These are phyloP conservation scores for Plenodomus lindquistii DNA, from an alignment of 2,329 filamentous ascomycete species.

Conservation along the genomic window DNA sequence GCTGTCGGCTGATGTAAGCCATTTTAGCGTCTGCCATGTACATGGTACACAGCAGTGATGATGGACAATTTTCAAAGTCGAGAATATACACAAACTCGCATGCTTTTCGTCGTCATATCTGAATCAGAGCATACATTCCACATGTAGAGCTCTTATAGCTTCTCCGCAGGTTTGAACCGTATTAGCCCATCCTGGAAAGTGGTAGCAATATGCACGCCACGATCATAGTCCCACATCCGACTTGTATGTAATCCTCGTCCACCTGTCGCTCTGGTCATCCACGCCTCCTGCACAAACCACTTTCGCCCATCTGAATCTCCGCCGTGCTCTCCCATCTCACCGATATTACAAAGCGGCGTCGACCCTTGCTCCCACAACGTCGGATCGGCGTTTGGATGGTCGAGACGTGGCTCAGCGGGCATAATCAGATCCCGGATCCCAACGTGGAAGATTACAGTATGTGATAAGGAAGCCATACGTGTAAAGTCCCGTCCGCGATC, in stretches of 20 bases:
- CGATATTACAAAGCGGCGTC: conserved; percentile 27
- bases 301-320: conserved; percentile 31
- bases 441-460: conserved; percentile 41
- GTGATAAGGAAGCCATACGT: conserved; percentile 37
- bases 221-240: conserved; percentile 36
- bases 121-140: too few species aligned
- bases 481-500: conserved; percentile 26
- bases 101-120: too few species aligned
- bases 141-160: neutral
- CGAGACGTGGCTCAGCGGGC: conserved; percentile 25
- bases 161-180: conserved; percentile 16
- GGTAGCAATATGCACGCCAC: conserved; percentile 36
- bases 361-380: conserved; percentile 28
- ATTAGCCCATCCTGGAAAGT: conserved; percentile 41
- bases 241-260: conserved; percentile 34
- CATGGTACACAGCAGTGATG: too few species aligned
- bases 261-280: conserved; percentile 26
- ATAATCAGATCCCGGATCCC: conserved; percentile 31
- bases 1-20: neutral
- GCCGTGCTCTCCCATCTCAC: conserved; percentile 11
- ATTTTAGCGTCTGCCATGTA: neutral
- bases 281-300: conserved; percentile 40
- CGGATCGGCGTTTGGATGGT: conserved; percentile 26
- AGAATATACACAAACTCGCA: too few species aligned
- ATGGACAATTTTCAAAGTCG: too few species aligned